Evolutionary conservation across 2,329 filamentous ascomycete genomes (phyloP).

Genomic region (Onygena corvina): DNA sequence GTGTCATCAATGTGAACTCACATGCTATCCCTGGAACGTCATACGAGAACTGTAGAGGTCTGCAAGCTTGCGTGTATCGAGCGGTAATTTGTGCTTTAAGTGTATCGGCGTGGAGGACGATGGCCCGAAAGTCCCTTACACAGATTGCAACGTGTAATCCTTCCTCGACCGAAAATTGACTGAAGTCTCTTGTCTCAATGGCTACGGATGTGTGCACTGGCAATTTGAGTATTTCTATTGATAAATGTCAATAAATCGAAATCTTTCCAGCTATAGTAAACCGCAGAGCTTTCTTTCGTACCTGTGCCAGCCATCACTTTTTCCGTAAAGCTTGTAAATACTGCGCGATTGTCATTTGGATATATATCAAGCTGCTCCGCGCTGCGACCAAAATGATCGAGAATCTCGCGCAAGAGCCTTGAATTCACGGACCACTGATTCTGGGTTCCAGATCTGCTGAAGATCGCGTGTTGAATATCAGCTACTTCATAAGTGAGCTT

Average conservation of each 20-base stretch:
- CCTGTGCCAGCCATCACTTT: slow-evolving; percentile 51
- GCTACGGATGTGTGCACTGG: slow-evolving; percentile 54
- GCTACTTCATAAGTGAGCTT: slow-evolving; percentile 52
- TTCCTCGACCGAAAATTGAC: slow-evolving; percentile 47
- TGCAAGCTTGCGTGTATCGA: slow-evolving; percentile 47
- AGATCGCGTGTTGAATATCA: slow-evolving; percentile 51
- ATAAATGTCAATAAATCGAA: too few relatives aligned
- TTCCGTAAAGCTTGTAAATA: slow-evolving; percentile 55
- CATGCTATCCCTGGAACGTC: slow-evolving; percentile 43
- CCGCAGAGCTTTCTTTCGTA: slow-evolving; percentile 23
- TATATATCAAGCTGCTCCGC: slow-evolving; percentile 54
- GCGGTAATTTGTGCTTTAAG: slow-evolving; percentile 44
- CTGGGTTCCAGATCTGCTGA: slow-evolving; percentile 44
- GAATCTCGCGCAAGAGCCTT: slow-evolving; percentile 46
- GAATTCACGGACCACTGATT: slow-evolving; percentile 51
- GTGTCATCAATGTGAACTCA: slow-evolving; percentile 55
- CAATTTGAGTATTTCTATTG: slow-evolving; percentile 51
- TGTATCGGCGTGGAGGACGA: slow-evolving; percentile 50
- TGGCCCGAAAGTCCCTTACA: slow-evolving; percentile 55
- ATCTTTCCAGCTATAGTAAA: background rate
- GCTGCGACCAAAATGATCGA: slow-evolving; percentile 52
- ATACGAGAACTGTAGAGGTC: slow-evolving; percentile 51
- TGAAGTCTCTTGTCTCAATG: slow-evolving; percentile 50
- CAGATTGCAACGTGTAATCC: slow-evolving; percentile 51
- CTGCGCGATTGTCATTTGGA: slow-evolving; percentile 44